A percentile compares a stretch with the other conserved stretches of the same genome.
phyloP scores from a whole-genome alignment of 2,329 filamentous ascomycete species.

The Aspergillus chevalieri region DNA sequence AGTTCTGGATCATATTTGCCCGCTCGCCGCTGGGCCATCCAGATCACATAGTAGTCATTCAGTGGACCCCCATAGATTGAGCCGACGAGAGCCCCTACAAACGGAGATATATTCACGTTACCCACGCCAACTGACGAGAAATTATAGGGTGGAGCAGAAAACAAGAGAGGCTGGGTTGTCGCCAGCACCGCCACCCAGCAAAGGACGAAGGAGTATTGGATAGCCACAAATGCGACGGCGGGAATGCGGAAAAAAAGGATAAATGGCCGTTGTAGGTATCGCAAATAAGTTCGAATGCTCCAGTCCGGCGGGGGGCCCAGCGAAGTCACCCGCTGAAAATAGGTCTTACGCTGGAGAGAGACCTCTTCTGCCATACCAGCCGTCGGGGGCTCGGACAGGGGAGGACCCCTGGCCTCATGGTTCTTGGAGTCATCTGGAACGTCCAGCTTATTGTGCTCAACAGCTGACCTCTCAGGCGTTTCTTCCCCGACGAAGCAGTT shows the following conservation, averaged over 20 bases:
- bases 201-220: slow-evolving; percentile 35
- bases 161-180: slow-evolving; percentile 29
- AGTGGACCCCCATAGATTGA: slow-evolving; percentile 29
- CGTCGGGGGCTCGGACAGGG: slow-evolving; percentile 5
- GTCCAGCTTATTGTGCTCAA: background rate
- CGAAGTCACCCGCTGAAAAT: slow-evolving; percentile 38
- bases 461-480: background rate
- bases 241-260: slow-evolving; percentile 43
- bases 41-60: slow-evolving; percentile 35
- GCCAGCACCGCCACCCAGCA: slow-evolving; percentile 36
- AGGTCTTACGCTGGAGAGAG: slow-evolving; percentile 34
- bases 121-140: slow-evolving; percentile 33
- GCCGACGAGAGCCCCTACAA: slow-evolving; percentile 37
- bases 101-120: slow-evolving; percentile 34
- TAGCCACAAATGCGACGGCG: slow-evolving; percentile 34
- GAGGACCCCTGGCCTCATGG: slow-evolving; percentile 4
- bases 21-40: slow-evolving; percentile 30
- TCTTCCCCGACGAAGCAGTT: background rate
- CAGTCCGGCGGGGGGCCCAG: slow-evolving; percentile 1
- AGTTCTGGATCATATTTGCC: slow-evolving; percentile 43
- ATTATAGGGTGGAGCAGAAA: slow-evolving; percentile 36
- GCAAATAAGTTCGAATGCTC: slow-evolving; percentile 8
- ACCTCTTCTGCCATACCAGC: too few relatives aligned
- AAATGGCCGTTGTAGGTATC: slow-evolving; percentile 24
- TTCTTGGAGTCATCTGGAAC: background rate